Percentiles rank a stretch among this genome's conserved stretches.
phyloP scores from a whole-genome alignment of 2,329 filamentous ascomycete genomes.

The Verticillium tricorpus region DNA sequence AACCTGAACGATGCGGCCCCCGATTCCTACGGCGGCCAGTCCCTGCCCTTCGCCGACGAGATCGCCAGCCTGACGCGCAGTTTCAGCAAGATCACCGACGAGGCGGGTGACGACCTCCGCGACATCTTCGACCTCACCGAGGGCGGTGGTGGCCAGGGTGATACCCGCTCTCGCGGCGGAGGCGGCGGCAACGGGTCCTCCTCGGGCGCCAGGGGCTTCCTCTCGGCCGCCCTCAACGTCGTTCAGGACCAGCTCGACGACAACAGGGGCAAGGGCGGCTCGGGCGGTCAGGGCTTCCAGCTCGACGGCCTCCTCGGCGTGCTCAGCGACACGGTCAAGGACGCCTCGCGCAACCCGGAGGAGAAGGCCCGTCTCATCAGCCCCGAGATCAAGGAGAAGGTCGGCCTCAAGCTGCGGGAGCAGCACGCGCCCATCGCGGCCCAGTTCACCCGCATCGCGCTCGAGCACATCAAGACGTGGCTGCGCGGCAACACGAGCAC shows the following conservation, averaged over 20 bases:
- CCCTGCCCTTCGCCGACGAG: slow-evolving; percentile 41
- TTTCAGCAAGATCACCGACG: slow-evolving; percentile 34
- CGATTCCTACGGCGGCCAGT: slow-evolving; percentile 34
- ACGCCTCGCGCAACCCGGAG: slow-evolving; percentile 38
- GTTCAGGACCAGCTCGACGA: slow-evolving; percentile 36
- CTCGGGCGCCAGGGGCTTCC: slow-evolving; percentile 28
- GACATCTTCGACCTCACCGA: slow-evolving; percentile 41
- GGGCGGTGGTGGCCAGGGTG: slow-evolving; percentile 14
- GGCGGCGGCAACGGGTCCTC: slow-evolving; percentile 16
- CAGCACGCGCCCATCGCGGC: slow-evolving; percentile 39
- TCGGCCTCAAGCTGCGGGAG: slow-evolving; percentile 32
- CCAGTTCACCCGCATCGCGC: slow-evolving; percentile 39
- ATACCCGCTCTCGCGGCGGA: slow-evolving; percentile 22
- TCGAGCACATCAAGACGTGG: slow-evolving; percentile 43
- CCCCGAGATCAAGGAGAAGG: slow-evolving; percentile 41
- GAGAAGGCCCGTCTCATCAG: slow-evolving; percentile 40
- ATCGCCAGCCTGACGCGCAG: slow-evolving; percentile 34
- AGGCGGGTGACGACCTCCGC: slow-evolving; percentile 34
- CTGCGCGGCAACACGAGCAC: slow-evolving; percentile 36
- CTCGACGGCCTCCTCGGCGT: slow-evolving; percentile 38
- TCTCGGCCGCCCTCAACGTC: slow-evolving; percentile 34
- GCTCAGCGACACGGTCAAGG: slow-evolving; percentile 37
- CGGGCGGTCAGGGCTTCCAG: slow-evolving; percentile 27
- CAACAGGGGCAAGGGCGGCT: slow-evolving; percentile 13
- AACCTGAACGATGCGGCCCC: slow-evolving; percentile 28